Evolutionary conservation across 441 rosid species (phyloP).

Genomic region (Mallotus repandus): DNA sequence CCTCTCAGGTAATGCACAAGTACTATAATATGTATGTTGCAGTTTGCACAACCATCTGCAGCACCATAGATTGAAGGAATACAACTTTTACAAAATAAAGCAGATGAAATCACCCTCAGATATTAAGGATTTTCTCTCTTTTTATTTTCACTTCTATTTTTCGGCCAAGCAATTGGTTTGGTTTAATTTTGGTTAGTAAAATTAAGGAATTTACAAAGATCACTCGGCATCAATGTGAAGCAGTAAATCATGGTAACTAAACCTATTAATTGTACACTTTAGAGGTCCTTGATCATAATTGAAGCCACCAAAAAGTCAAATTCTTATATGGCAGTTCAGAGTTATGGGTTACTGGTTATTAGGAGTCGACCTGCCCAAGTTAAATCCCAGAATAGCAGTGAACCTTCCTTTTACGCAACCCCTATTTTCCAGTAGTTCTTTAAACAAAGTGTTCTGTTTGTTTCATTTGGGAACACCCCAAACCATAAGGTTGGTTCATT

Average conservation of each 20-base stretch:
- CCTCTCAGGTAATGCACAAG: conserved; percentile 63
- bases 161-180: not conserved
- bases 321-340: too few species aligned
- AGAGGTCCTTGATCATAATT: not conserved
- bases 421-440: not conserved
- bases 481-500: not conserved
- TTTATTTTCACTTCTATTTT: not conserved
- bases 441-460: too few species aligned
- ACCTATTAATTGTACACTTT: not conserved
- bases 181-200: not conserved
- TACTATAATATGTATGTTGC: not conserved
- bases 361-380: not conserved
- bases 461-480: not conserved
- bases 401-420: too few species aligned
- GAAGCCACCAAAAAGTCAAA: too few species aligned
- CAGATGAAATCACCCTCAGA: not conserved
- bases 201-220: conserved; percentile 2
- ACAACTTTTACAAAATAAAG: not conserved
- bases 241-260: too few species aligned
- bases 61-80: not conserved
- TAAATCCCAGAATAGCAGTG: not conserved
- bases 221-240: not conserved
- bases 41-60: not conserved
- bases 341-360: not conserved
- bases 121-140: not conserved